Conservation (phyloP, 2,329 filamentous ascomycete species). For the Dothistroma pini region DNA sequence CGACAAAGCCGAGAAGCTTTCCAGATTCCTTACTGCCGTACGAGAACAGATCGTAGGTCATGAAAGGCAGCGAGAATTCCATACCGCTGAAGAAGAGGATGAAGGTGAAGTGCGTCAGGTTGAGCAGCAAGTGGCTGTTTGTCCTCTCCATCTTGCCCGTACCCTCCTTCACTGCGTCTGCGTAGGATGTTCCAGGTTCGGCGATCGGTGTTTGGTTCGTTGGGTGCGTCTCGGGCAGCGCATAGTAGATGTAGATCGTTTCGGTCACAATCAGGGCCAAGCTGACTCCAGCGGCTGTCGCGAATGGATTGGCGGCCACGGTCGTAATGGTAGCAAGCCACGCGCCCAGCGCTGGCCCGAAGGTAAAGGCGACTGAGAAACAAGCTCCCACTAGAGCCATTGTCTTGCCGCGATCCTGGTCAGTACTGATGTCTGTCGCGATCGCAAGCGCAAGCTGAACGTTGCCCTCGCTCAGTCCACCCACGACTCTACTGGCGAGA, state of each 20-base stretch:
- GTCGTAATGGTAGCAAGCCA: slow-evolving; percentile 73
- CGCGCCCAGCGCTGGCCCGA: slow-evolving; percentile 88
- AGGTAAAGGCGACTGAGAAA: slow-evolving; percentile 96
- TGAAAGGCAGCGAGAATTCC: slow-evolving; percentile 96
- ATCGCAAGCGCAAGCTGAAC: slow-evolving; percentile 95
- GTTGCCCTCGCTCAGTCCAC: slow-evolving; percentile 92
- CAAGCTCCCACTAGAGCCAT: slow-evolving; percentile 97
- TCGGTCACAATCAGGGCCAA: slow-evolving; percentile 80
- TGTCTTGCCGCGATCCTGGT: slow-evolving; percentile 76
- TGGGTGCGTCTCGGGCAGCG: slow-evolving; percentile 79
- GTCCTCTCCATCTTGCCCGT: slow-evolving; percentile 52
- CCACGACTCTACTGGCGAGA: slow-evolving; percentile 85
- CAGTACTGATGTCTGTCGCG: slow-evolving; percentile 90
- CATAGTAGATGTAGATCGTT: slow-evolving; percentile 80
- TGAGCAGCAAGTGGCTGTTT: slow-evolving; percentile 80
- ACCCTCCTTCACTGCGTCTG: slow-evolving; percentile 21
- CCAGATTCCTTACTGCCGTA: slow-evolving; percentile 79
- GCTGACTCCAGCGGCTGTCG: slow-evolving; percentile 84
- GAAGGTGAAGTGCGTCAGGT: slow-evolving; percentile 82
- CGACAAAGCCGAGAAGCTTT: slow-evolving; percentile 82
- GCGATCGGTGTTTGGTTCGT: slow-evolving; percentile 18
- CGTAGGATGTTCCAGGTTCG: slow-evolving; percentile 27
- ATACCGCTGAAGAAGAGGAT: slow-evolving; percentile 97
- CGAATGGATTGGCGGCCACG: slow-evolving; percentile 87
- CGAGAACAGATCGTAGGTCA: slow-evolving; percentile 91